Percentiles rank a stretch among this genome's conserved stretches.
These are phyloP conservation scores for Hansenula sp. DNA, from an alignment of 1,139 yeast species.

Conservation along the genomic window DNA sequence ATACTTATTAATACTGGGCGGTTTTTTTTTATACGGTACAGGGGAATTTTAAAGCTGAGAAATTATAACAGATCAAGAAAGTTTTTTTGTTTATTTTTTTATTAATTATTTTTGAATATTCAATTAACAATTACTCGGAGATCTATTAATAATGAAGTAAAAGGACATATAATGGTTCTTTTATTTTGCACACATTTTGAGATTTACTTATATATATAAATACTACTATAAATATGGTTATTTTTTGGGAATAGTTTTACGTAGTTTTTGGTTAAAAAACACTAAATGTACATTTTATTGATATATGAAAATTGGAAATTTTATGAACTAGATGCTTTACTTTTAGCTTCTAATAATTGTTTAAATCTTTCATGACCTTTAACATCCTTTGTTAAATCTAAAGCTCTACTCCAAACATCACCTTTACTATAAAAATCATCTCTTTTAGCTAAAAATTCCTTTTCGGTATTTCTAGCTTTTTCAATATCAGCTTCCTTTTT, in stretches of 20 bases:
- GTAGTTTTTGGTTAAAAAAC: too few species aligned
- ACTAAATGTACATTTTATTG: too few species aligned
- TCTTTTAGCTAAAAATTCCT: conserved; percentile 67
- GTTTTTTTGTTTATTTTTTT: too few species aligned
- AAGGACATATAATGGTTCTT: too few species aligned
- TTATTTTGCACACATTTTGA: too few species aligned
- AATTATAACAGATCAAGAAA: too few species aligned
- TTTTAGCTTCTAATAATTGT: conserved; percentile 22
- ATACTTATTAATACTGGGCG: too few species aligned
- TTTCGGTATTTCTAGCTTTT: conserved; percentile 63
- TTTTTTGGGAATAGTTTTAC: too few species aligned
- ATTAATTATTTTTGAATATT: too few species aligned
- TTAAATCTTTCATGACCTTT: conserved; percentile 30
- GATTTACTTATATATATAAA: neutral
- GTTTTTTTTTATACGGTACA: too few species aligned
- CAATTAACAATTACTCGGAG: too few species aligned
- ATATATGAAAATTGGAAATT: neutral
- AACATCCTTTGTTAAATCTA: conserved; percentile 43
- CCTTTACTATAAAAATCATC: conserved; percentile 70
- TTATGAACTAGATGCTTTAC: conserved; percentile 10
- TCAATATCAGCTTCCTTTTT: conserved; percentile 74
- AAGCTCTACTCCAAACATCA: conserved; percentile 80
- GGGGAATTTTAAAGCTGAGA: too few species aligned
- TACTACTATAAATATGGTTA: neutral
- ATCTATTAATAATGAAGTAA: neutral